These are phyloP conservation scores for Daldinia decipiens DNA, from an alignment of 495 filamentous ascomycete species.

Conservation along the genomic window DNA sequence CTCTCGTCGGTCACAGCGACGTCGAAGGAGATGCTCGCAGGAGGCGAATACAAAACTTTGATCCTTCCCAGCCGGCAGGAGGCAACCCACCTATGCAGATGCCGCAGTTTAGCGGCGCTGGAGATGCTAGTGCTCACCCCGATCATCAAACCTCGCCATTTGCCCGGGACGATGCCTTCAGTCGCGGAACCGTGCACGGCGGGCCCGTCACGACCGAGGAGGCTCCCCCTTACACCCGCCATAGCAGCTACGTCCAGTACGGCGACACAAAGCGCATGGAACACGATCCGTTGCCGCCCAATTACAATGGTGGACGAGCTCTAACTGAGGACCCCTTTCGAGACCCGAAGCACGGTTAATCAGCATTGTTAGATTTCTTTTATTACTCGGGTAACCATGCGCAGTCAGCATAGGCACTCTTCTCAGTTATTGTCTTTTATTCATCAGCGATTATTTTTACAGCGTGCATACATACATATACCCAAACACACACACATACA, in stretches of 20 bases:
- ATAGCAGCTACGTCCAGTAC: slow-evolving; percentile 41
- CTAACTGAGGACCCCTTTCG: slow-evolving; percentile 26
- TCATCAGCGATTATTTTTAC: slow-evolving; percentile 14
- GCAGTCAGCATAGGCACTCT: not conserved
- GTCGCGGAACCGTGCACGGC: slow-evolving; percentile 26
- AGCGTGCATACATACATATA: slow-evolving; percentile 22
- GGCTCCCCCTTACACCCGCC: slow-evolving; percentile 37
- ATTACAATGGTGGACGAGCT: slow-evolving; percentile 5
- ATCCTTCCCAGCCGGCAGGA: not conserved
- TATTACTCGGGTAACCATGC: not conserved
- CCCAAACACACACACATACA: slow-evolving; percentile 9
- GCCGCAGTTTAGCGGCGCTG: slow-evolving; percentile 30
- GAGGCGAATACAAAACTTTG: slow-evolving; percentile 34
- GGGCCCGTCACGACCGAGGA: slow-evolving; percentile 38
- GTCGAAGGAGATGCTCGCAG: slow-evolving; percentile 51
- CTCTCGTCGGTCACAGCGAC: slow-evolving; percentile 65
- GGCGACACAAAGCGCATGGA: slow-evolving; percentile 36
- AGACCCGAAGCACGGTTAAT: slow-evolving; percentile 15
- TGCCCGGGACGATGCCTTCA: slow-evolving; percentile 29
- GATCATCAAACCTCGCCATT: slow-evolving; percentile 37
- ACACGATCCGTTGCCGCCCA: not conserved
- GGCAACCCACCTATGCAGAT: slow-evolving; percentile 5
- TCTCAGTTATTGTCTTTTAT: slow-evolving; percentile 7
- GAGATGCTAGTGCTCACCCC: slow-evolving; percentile 34
- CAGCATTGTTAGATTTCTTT: not conserved